These are phyloP conservation scores for Hevea brasiliensis DNA, from an alignment of 345 rosid genomes.

Conservation along the genomic window DNA sequence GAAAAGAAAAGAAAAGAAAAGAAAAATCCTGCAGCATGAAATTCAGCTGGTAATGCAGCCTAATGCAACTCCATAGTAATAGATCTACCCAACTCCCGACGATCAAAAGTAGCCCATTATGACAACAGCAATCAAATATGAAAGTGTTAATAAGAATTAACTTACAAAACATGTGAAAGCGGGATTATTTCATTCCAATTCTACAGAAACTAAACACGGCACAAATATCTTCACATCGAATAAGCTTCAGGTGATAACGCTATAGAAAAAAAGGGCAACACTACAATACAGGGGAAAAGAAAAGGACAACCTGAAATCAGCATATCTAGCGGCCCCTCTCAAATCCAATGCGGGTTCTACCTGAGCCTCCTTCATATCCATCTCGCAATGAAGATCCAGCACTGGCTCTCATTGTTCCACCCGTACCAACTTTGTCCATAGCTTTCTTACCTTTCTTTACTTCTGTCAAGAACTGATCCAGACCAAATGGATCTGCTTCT, in stretches of 20 bases:
- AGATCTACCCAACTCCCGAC: too few species aligned
- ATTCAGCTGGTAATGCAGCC: too few species aligned
- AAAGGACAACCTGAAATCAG: not conserved
- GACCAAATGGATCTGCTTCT: slow-evolving; percentile 91
- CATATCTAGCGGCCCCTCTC: slow-evolving; percentile 55
- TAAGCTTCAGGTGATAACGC: not conserved
- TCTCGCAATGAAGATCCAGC: slow-evolving; percentile 78
- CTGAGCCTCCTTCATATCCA: slow-evolving; percentile 73
- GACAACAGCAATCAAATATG: not conserved
- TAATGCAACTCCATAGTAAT: too few species aligned
- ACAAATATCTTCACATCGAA: too few species aligned
- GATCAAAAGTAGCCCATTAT: too few species aligned
- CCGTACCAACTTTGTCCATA: slow-evolving; percentile 67
- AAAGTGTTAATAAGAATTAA: too few species aligned
- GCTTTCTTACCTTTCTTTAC: slow-evolving; percentile 86
- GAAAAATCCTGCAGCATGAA: too few species aligned
- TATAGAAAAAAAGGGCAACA: too few species aligned
- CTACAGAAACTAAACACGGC: not conserved
- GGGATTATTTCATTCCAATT: too few species aligned
- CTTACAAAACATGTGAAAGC: too few species aligned
- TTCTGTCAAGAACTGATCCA: slow-evolving; percentile 78
- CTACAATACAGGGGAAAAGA: too few species aligned
- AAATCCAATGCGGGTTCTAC: slow-evolving; percentile 79
- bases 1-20: too few species aligned
- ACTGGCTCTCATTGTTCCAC: slow-evolving; percentile 95